Base-by-base conservation (phyloP, 2,329 filamentous ascomycete species). In the Aureobasidium sp. region DNA sequence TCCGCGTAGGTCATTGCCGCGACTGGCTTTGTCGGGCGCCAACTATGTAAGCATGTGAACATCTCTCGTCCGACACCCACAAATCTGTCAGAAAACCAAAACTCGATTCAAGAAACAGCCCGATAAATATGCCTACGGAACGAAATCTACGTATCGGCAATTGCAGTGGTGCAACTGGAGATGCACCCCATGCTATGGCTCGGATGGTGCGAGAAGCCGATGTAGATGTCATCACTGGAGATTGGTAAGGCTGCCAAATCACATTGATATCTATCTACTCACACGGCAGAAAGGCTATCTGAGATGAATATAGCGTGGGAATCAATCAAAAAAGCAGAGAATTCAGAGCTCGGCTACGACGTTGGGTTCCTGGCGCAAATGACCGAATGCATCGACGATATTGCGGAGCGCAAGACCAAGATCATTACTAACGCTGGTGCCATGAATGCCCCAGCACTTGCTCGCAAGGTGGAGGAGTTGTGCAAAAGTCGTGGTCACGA, bases 351-450 rank as follows among this genome's bases (percentile, higher is more conserved):
- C 17, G 55, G 51, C 10, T 57, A 59, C 53, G 53, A 67, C 69
- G 30, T 76, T 71, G 25, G 70, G 75, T 42, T 75, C 74, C 75
- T 71, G 76, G 53, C 74, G 73, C 1, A 64, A 77, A 21, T 63
- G 71, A 56, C 62, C 73, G 59, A 71, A 16, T 48, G 69, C 1
- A 68, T 80, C 3, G 65, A 74, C 3, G 61, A 76, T 5, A 67
- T 77, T 56, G 64, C 70, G 1, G 64, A 74, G 44, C 74, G 77
- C 55, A 61, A 69, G 0, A 80, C 81, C 64, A 79, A 77, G 56
- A 68, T 81, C 11, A 68, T 79, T 30, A 68, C 80, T 53, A 81
- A 82, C 58, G 79, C 79, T 2, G 79, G 80, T 0, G 76, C 74
- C 2, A 69, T 77, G 14, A 77, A 81, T 54, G 79, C 79, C 0